Conservation (phyloP, 306 rosid species). For the Vicia villosa region DNA sequence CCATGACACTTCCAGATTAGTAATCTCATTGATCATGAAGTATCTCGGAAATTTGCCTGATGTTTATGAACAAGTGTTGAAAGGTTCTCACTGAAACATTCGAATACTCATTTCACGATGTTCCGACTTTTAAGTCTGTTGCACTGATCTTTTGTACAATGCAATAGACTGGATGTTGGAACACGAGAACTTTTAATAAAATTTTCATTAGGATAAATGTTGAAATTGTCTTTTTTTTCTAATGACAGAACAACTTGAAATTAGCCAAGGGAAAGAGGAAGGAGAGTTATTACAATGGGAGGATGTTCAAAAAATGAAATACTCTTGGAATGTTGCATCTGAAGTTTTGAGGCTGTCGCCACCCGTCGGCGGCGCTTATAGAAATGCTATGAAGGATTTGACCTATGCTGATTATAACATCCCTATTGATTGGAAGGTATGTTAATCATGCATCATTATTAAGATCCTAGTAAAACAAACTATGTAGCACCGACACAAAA, state of each 20-base stretch:
- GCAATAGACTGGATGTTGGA: neutral
- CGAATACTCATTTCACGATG: neutral
- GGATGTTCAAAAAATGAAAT: conserved; percentile 61
- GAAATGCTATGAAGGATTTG: conserved; percentile 49
- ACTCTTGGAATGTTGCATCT: conserved; percentile 59
- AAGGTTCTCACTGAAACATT: conserved; percentile 35
- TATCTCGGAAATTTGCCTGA: conserved; percentile 53
- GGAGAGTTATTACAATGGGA: conserved; percentile 53
- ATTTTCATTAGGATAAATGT: neutral
- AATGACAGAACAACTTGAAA: conserved; percentile 52
- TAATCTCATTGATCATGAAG: conserved; percentile 40
- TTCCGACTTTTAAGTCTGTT: neutral
- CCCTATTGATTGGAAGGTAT: conserved; percentile 68
- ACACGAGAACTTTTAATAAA: neutral
- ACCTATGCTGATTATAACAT: conserved; percentile 53
- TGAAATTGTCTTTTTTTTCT: neutral
- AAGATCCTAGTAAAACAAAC: too few species aligned
- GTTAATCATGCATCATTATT: neutral
- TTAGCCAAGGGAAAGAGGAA: conserved; percentile 43
- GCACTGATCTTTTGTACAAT: neutral
- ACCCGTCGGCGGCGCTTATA: conserved; percentile 53
- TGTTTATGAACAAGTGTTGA: conserved; percentile 48
- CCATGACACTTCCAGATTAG: conserved; percentile 52
- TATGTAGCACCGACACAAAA: too few species aligned
- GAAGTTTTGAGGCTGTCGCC: conserved; percentile 53